phyloP scores from a whole-genome alignment of 2,329 filamentous ascomycete species.

The Colletotrichum spaethianum region DNA sequence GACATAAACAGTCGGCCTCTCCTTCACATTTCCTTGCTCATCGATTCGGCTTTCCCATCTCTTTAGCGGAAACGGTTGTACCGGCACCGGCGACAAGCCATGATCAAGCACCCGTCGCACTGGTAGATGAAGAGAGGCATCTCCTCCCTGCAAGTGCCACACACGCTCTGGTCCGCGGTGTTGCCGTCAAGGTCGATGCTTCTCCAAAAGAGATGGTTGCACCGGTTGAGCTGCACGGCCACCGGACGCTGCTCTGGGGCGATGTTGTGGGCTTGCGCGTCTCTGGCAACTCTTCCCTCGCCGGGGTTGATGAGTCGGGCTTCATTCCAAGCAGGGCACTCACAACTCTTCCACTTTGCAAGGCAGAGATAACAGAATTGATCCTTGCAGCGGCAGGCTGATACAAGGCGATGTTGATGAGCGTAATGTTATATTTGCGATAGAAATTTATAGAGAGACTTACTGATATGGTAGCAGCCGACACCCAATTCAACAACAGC shows the following conservation, averaged over 20 bases:
- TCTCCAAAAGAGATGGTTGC: slow-evolving; percentile 55
- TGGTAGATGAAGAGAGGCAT: slow-evolving; percentile 62
- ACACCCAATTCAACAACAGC: slow-evolving; percentile 62
- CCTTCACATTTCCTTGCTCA: background rate
- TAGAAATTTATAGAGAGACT: slow-evolving; percentile 45
- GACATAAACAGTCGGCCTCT: background rate
- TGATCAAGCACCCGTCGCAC: slow-evolving; percentile 60
- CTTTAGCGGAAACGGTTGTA: slow-evolving; percentile 52
- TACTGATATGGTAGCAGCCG: slow-evolving; percentile 73
- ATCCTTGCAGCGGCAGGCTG: slow-evolving; percentile 60
- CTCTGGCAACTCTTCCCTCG: slow-evolving; percentile 49
- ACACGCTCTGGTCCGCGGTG: slow-evolving; percentile 48
- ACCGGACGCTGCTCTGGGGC: background rate
- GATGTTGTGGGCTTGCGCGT: background rate
- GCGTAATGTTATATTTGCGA: background rate
- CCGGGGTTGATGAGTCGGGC: slow-evolving; percentile 42
- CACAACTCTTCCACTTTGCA: slow-evolving; percentile 55
- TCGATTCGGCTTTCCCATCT: background rate
- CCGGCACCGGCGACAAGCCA: slow-evolving; percentile 61
- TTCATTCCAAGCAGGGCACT: slow-evolving; percentile 55
- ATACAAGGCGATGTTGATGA: background rate
- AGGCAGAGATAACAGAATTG: slow-evolving; percentile 68
- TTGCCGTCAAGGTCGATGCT: slow-evolving; percentile 35
- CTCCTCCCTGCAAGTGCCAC: slow-evolving; percentile 58
- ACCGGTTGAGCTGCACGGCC: slow-evolving; percentile 57